Percentiles rank a stretch among this genome's conserved stretches.
These are phyloP conservation scores for Alternaria postmessia DNA, from an alignment of 2,329 filamentous ascomycete species.

Conservation along the genomic window DNA sequence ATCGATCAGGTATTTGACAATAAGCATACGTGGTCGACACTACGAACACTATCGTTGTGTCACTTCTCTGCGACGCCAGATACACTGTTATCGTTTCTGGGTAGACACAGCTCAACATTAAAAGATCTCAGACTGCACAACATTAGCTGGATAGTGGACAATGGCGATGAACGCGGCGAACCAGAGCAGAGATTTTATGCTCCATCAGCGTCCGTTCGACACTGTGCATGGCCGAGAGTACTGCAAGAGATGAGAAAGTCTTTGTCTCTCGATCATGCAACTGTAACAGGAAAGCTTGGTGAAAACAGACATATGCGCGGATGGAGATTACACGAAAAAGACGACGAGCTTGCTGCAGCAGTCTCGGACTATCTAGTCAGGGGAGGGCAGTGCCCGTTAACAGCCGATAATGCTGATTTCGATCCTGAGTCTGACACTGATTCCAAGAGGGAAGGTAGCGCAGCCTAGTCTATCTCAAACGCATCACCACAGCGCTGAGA, in stretches of 20 bases:
- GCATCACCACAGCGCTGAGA: neutral
- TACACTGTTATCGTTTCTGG: constrained; percentile 10
- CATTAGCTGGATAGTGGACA: neutral
- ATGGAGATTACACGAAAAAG: neutral
- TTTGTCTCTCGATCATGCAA: constrained; percentile 5
- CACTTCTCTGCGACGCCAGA: constrained; percentile 10
- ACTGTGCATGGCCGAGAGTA: neutral
- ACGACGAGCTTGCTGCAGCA: neutral
- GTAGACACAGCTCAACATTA: constrained; percentile 17
- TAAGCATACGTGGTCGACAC: constrained; percentile 4
- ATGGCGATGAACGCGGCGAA: neutral
- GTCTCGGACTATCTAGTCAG: neutral
- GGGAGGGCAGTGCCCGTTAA: constrained; percentile 2
- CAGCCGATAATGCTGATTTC: neutral
- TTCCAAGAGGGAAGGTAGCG: neutral
- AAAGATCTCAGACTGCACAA: constrained; percentile 17
- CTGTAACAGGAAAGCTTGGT: constrained; percentile 5
- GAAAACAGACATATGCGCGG: neutral
- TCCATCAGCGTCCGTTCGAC: neutral
- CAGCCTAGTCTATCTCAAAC: neutral
- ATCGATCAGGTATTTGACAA: neutral
- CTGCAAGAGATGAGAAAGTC: neutral
- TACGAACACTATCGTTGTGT: constrained; percentile 19
- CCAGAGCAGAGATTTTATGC: neutral
- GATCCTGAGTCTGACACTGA: neutral